A percentile compares a stretch with the other conserved stretches of the same genome.
These are phyloP conservation scores for Diaporthe aspalathi DNA, from an alignment of 2,329 filamentous ascomycete species.

Conservation along the genomic window DNA sequence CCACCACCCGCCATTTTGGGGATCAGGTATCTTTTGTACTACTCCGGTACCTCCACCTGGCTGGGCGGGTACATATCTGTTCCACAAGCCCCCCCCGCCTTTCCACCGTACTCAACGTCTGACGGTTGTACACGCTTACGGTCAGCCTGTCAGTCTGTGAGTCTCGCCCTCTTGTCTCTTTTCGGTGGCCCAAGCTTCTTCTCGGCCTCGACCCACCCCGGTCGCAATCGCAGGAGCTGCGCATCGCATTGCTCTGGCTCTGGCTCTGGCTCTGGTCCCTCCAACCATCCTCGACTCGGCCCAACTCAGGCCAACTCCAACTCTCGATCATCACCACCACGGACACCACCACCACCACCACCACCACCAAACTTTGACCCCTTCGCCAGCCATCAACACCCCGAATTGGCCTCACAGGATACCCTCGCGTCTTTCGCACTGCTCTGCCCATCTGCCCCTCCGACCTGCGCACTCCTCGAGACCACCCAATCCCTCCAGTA, in stretches of 20 bases:
- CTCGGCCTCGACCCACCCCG: not conserved
- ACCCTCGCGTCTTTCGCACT: not conserved
- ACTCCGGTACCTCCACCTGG: not conserved
- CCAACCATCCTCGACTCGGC: not conserved
- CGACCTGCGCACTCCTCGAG: conserved; percentile 1
- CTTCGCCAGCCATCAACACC: not conserved
- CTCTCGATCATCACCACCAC: not conserved
- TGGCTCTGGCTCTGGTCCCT: not conserved
- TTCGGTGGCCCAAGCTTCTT: conserved; percentile 33
- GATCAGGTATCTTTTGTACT: not conserved
- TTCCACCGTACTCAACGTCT: not conserved
- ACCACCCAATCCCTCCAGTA: not conserved
- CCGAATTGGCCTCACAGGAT: conserved; percentile 1
- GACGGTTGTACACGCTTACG: not conserved
- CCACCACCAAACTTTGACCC: not conserved
- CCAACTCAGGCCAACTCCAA: too few species aligned
- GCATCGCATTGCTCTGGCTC: not conserved
- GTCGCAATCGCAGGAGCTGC: conserved; percentile 2
- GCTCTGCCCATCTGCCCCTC: not conserved
- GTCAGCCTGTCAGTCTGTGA: too few species aligned
- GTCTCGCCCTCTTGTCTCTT: too few species aligned
- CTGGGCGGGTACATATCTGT: not conserved
- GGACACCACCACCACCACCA: too few species aligned
- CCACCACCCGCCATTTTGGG: conserved; percentile 20
- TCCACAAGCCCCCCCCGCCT: not conserved